Conservation (phyloP, 805 yeast species). For the Starmerella davenportii region DNA sequence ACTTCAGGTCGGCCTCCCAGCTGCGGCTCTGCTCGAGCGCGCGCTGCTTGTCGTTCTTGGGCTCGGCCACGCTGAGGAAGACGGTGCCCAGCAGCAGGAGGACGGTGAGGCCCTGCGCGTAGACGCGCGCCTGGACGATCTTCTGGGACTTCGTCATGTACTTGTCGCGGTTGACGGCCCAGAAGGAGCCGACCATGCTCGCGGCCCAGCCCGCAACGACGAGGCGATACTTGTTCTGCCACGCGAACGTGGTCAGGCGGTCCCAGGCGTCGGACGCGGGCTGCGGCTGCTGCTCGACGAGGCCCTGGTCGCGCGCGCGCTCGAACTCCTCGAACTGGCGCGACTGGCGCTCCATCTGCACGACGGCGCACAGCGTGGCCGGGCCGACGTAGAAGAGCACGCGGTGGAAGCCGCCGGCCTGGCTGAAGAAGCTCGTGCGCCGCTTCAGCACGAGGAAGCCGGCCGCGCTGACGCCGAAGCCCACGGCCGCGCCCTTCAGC, state of each 20-base stretch:
- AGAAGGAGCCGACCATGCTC: slow-evolving; percentile 68
- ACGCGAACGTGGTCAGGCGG: slow-evolving; percentile 1
- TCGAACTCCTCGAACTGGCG: slow-evolving; percentile 41
- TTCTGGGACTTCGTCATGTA: slow-evolving; percentile 62
- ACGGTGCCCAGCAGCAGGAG: slow-evolving; percentile 38
- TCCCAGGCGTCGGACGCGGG: slow-evolving; percentile 1
- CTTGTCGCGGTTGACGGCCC: slow-evolving; percentile 50
- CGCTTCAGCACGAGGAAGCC: slow-evolving; percentile 32
- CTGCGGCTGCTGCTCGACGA: not conserved
- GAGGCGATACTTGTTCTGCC: slow-evolving; percentile 23
- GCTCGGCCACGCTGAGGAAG: slow-evolving; percentile 12
- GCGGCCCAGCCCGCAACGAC: slow-evolving; percentile 67
- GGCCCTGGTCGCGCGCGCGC: slow-evolving; percentile 28
- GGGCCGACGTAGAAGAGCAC: slow-evolving; percentile 56
- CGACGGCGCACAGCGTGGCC: slow-evolving; percentile 41
- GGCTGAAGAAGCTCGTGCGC: slow-evolving; percentile 17
- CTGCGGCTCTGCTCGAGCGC: slow-evolving; percentile 7
- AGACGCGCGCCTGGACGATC: slow-evolving; percentile 79
- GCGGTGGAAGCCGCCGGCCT: slow-evolving; percentile 21
- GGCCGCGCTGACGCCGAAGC: slow-evolving; percentile 38
- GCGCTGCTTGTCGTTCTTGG: slow-evolving; percentile 3
- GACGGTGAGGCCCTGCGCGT: slow-evolving; percentile 73
- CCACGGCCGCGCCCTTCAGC: slow-evolving; percentile 37
- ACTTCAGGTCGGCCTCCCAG: slow-evolving; percentile 17
- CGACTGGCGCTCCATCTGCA: slow-evolving; percentile 56